Evolutionary conservation across 345 rosid genomes (phyloP), one percentile per base, ranked within the genome.

Genomic region (Moringa oleifera): DNA sequence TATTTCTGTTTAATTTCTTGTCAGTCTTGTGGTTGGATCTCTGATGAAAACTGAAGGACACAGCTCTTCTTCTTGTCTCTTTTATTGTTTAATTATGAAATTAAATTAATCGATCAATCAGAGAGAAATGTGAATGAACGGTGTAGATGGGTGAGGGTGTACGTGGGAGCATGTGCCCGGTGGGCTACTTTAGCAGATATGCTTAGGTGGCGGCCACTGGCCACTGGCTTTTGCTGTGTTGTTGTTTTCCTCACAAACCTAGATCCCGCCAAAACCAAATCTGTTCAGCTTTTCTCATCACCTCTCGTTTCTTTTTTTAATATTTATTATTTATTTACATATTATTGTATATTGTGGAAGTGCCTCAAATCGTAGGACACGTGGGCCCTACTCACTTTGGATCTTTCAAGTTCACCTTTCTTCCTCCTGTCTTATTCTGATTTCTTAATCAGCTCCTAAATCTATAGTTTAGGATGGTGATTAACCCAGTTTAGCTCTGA

Each of bases 151-250:
- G 37, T 4, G 5, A 11, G 37, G 37, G 5, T 33, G 37, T 4
- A 33, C n/a, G n/a, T n/a, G n/a, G n/a, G n/a, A n/a, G n/a, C n/a
- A n/a, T n/a, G n/a, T n/a, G n/a, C n/a, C n/a, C n/a, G n/a, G n/a
- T n/a, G n/a, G n/a, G n/a, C n/a, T n/a, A n/a, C 25, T 53, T 51
- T 62, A 0, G 24, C 31, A 36, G 24, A 45, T 20, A 8, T 36
- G 75, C 59, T 61, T 66, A 62, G 68, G 71, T 31, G 71, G 31
- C 60, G 36, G 23, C 68, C 71, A 58, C 53, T 53, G 67, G 57
- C 64, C 12, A 18, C 57, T 13, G 50, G 8, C 11, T 33, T 33
- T 33, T 33, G 37, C 3, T 0, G 37, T 45, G 22, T 24, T 23
- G 64, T 37, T 4, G 17, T 51, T 18, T 8, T 33, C 23, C 16